These are phyloP conservation scores for Acanthochlamys bracteata DNA, from an alignment of 106 monocot species.

Conservation along the genomic window DNA sequence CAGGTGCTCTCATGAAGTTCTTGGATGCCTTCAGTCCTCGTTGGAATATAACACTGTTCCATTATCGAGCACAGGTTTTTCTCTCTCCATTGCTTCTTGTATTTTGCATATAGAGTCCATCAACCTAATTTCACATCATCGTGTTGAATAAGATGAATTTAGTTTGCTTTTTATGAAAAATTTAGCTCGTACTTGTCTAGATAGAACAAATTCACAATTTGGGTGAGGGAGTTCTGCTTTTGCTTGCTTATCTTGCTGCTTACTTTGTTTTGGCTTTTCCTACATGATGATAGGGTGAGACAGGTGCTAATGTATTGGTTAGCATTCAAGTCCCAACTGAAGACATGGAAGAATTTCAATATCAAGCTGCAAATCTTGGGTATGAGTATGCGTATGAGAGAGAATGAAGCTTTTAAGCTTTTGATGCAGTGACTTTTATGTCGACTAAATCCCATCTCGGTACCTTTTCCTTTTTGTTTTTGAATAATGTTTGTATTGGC, in stretches of 20 bases:
- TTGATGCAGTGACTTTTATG: conserved; percentile 64
- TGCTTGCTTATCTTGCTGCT: background rate
- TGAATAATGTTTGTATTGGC: background rate
- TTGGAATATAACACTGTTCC: conserved; percentile 94
- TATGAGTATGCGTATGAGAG: conserved; percentile 70
- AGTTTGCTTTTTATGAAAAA: no score
- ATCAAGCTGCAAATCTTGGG: conserved; percentile 42
- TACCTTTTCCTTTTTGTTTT: background rate
- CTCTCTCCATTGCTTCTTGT: background rate
- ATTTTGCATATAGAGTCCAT: background rate
- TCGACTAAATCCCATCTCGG: background rate
- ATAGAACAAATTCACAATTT: background rate
- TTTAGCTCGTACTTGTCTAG: background rate
- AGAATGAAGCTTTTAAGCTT: conserved; percentile 60
- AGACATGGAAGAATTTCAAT: conserved; percentile 59
- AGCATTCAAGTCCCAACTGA: conserved; percentile 63
- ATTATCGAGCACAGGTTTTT: conserved; percentile 88
- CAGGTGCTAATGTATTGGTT: conserved; percentile 82
- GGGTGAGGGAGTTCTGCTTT: background rate
- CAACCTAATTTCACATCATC: no score
- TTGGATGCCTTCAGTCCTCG: conserved; percentile 86
- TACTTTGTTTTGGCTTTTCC: background rate
- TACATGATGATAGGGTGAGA: conserved; percentile 47
- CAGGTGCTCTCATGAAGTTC: conserved; percentile 85
- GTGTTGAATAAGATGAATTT: no score